Evolutionary conservation across 441 rosid genomes (phyloP), one percentile per base, ranked within the genome.

Genomic region (Populus hybrid): DNA sequence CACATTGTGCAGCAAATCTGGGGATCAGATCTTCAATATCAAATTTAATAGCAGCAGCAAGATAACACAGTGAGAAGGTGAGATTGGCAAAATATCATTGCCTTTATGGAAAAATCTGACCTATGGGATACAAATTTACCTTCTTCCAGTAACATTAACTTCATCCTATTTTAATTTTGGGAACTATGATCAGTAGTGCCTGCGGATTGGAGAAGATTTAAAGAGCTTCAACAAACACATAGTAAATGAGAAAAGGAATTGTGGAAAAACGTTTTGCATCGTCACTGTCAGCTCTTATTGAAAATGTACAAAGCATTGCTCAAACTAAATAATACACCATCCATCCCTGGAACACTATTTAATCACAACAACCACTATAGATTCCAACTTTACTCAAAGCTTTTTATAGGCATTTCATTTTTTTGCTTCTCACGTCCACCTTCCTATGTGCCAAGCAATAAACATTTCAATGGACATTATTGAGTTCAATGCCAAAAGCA

Each of bases 401-500:
- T 61, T 50, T 20, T 32, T 57, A n/a, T 4, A 69, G 20, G 24
- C 83, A 82, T 80, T 86, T 79, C 81, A 69, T 68, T 21, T 61
- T 83, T 82, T 80, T 40, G 67, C 12, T 40, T 76, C 24, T 36
- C 69, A 30, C 4, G 26, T 36, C 24, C 73, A 38, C 77, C 57
- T 65, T 73, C 38, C 28, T 72, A 66, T 8, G 4, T 36, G 50
- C 79, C 12, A 30, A 74, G 42, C 4, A 61, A 73, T 80, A 2
- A 32, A 79, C 73, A 78, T 81, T 30, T 76, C 24, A 46, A 38
- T 78, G 2, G 74, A 79, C 70, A 40, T 61, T 61, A 21, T 26
- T 11, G 6, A 20, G 72, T 28, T 8, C 59, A 32, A 42, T 20
- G 46, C 14, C 42, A 16, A 26, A 78, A 77, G 80, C 75, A 71